Evolutionary conservation across 2,329 filamentous ascomycete species (phyloP), one percentile per base, ranked within the genome.

Genomic region (Myriosclerotinia duriaeana): DNA sequence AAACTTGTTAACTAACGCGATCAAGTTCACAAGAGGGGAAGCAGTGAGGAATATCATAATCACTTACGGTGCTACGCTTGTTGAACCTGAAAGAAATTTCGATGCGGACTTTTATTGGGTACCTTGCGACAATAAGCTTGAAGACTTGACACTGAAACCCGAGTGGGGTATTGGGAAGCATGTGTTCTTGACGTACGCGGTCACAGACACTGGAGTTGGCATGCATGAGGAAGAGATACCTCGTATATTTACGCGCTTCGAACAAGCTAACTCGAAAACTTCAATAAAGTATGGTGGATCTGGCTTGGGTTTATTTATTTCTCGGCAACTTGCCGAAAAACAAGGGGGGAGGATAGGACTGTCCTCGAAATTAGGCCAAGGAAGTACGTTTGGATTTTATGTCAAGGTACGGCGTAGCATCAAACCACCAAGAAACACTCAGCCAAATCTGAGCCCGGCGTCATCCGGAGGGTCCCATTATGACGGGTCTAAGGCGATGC

Each of bases 281-380:
- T 71, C 71, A 69, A 87, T 92, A 34, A 87, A 91, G 70, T 93
- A 94, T 71, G 91, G 91, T 22, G 91, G 91, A 0, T 91, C 88
- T 0, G 91, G 91, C 0, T 81, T 94, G 0, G 91, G 91, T 0
- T 80, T 94, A 0, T 94, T 93, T 77, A 93, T 94, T 71, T 91
- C 88, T 44, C 84, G 90, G 44, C 86, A 91, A 65, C 81, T 95
- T 34, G 91, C 89, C 0, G 91, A 94, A 75, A 80, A 94, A 11
- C 90, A 93, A 76, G 89, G 90, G 22, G 87, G 87, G 0, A 84
- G 88, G 68, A 88, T 95, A 60, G 91, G 90, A 2, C 88, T 93
- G 6, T 83, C 85, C 3, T 89, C 87, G 22, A 81, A 87, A 70
- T 81, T 85, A 3, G 89, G 88, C 1, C 83, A 86, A 30, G 90